Evolutionary conservation across 2,329 filamentous ascomycete genomes (phyloP), one percentile per base, ranked within the genome.

Genomic region (Rhinocladiella similis): DNA sequence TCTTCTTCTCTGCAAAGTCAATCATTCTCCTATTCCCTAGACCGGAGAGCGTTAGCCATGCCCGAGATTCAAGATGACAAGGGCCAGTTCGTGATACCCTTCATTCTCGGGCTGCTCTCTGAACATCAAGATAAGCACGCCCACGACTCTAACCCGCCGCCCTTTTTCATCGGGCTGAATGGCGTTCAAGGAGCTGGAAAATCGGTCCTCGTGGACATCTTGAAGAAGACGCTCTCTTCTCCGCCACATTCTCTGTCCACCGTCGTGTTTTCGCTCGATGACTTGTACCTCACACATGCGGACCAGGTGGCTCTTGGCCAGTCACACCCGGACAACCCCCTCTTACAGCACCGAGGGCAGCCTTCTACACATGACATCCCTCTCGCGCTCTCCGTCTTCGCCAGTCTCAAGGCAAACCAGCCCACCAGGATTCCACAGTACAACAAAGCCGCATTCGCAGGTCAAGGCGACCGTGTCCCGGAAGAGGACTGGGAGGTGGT

Each of bases 131-230:
- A 70, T 16, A 74, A 73, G 59, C 69, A 73, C 61, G 66, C 65
- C 16, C 60, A 66, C 38, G 68, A 68, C 38, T 60, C 69, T 56
- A 66, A 67, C 53, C 68, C 75, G 50, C 81, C 80, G 18, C 91
- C 91, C 25, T 89, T 96, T 72, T 84, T 96, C 70, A 81, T 97
- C 61, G 93, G 91, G 46, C 82, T 97, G 66, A 96, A 95, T 66
- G 93, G 92, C 59, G 85, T 96, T 25, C 93, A 97, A 75, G 93
- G 93, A 59, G 88, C 90, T 36, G 93, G 93, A 64, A 97, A 97
- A 77, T 95, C 92, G 3, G 95, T 92, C 12, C 82, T 96, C 66
- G 91, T 92, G 36, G 80, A 80, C 36, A 79, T 82, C 3, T 81
- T 96, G 42, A 81, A 84, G 63, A 70, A 78, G 18, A 83, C 81